These are phyloP conservation scores for Erigeron canadensis DNA, from an alignment of 129 eudicot genomes.

Conservation along the genomic window DNA sequence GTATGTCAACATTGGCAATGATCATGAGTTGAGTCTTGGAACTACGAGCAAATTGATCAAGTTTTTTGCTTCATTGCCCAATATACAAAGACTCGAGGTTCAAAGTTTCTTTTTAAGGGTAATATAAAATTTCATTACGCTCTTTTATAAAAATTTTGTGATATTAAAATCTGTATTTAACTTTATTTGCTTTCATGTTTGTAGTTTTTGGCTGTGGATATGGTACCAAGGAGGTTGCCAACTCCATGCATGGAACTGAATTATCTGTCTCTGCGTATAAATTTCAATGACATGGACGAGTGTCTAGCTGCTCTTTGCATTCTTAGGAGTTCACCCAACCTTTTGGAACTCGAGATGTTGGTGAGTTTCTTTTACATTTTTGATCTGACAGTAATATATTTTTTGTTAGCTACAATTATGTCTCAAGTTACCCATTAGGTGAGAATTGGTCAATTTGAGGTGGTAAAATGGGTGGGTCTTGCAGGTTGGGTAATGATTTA, in stretches of 20 bases:
- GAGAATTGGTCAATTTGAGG: neutral
- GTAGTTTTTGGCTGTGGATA: conserved; percentile 76
- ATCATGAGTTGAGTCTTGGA: conserved; percentile 45
- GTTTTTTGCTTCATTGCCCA: conserved; percentile 81
- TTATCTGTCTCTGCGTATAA: conserved; percentile 70
- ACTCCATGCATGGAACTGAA: conserved; percentile 62
- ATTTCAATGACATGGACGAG: conserved; percentile 69
- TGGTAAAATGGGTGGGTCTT: neutral
- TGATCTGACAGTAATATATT: neutral
- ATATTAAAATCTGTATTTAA: conserved; percentile 1
- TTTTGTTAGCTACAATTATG: neutral
- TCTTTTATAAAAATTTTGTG: neutral
- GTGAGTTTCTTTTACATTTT: conserved; percentile 44
- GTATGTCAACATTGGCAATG: conserved; percentile 51
- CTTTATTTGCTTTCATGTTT: conserved; percentile 14
- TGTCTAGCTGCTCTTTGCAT: conserved; percentile 79
- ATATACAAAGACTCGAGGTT: conserved; percentile 79
- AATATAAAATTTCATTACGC: neutral
- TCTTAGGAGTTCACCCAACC: conserved; percentile 86
- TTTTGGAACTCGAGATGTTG: conserved; percentile 77
- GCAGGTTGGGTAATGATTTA: neutral
- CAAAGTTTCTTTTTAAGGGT: conserved; percentile 90
- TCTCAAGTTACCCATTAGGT: neutral
- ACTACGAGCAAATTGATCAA: conserved; percentile 62
- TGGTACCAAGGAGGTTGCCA: conserved; percentile 70